These are phyloP conservation scores for Phenoliferia sp. DNA, from an alignment of 1,284 basidiomycete genomes.

Conservation along the genomic window DNA sequence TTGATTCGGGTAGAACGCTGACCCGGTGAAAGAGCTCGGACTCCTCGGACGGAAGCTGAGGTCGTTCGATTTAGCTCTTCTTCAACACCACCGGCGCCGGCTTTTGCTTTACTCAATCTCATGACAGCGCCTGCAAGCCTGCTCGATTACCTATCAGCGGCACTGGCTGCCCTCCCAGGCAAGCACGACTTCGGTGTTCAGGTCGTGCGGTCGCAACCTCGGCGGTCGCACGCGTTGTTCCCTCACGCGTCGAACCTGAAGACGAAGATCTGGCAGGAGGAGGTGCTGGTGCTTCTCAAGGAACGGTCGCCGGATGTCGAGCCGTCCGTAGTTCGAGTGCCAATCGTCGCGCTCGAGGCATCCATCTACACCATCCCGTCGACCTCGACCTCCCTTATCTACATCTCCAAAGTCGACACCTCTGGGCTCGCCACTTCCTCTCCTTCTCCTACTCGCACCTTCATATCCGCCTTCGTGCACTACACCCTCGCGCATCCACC, in stretches of 20 bases:
- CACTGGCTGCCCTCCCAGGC: constrained; percentile 49
- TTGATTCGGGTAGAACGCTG: too few species aligned
- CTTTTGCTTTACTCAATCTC: too few species aligned
- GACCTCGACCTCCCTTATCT: constrained; percentile 68
- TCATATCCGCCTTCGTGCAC: constrained; percentile 63
- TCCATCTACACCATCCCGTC: constrained; percentile 69
- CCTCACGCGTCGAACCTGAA: constrained; percentile 58
- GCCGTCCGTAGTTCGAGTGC: constrained; percentile 47
- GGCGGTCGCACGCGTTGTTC: constrained; percentile 60
- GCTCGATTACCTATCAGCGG: constrained; percentile 59
- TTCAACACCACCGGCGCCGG: too few species aligned
- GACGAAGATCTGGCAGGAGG: constrained; percentile 58
- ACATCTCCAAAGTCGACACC: constrained; percentile 90
- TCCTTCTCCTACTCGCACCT: constrained; percentile 54
- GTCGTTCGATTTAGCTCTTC: too few species aligned
- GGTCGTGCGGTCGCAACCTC: constrained; percentile 65
- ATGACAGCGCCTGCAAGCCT: constrained; percentile 41
- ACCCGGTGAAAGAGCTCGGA: too few species aligned
- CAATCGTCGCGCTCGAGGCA: constrained; percentile 73
- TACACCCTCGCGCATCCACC: constrained; percentile 62
- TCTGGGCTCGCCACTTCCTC: constrained; percentile 59
- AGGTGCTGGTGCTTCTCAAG: constrained; percentile 57
- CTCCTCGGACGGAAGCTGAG: too few species aligned
- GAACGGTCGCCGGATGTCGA: neutral
- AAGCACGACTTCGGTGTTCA: constrained; percentile 65